Evolutionary conservation across 176 grass and related monocot species (phyloP).

Genomic region (Lolium multiflorum): DNA sequence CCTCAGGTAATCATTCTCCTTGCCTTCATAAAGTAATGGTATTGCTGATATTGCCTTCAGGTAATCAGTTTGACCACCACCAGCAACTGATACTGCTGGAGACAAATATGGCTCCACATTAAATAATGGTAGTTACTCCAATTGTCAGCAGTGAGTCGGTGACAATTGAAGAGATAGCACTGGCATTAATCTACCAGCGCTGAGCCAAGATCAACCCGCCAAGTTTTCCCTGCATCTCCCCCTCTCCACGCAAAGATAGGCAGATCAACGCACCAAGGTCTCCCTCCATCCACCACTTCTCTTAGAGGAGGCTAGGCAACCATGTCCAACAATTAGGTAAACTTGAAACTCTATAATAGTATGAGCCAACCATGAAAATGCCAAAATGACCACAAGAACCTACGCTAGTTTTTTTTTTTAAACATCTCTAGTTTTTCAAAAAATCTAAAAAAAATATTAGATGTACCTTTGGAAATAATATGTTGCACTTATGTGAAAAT

Average conservation of each 20-base stretch:
- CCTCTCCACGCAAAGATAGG: neutral
- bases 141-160: neutral
- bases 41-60: too few species aligned
- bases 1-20: neutral
- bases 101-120: neutral
- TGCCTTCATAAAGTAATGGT: neutral
- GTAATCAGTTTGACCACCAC: neutral
- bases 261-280: neutral
- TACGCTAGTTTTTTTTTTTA: neutral
- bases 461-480: neutral
- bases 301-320: conserved; percentile 3
- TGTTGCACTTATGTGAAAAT: conserved; percentile 12
- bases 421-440: neutral
- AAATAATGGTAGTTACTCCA: neutral
- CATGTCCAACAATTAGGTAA: conserved; percentile 8
- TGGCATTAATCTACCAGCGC: neutral
- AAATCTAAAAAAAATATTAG: neutral
- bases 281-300: neutral
- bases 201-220: neutral
- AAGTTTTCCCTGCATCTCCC: neutral
- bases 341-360: neutral
- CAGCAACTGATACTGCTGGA: neutral
- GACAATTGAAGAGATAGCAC: neutral
- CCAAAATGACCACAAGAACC: neutral
- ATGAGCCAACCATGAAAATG: neutral